These are phyloP conservation scores for Venturiaceae sp. DNA, from an alignment of 2,329 filamentous ascomycete genomes.

Conservation along the genomic window DNA sequence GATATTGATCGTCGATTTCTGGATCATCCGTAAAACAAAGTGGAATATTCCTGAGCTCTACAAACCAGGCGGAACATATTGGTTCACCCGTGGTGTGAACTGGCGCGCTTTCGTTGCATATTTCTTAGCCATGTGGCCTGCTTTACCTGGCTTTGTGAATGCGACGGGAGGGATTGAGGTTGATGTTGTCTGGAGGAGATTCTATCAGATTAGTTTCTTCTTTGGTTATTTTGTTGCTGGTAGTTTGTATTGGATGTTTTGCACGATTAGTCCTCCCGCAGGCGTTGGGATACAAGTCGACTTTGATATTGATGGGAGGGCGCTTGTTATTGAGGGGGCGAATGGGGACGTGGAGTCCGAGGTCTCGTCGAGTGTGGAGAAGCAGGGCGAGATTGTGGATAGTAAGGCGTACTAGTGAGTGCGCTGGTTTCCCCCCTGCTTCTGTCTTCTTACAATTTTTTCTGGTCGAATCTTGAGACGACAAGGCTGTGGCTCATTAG, in stretches of 20 bases:
- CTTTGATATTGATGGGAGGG: conserved; percentile 11
- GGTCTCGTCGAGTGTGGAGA: background rate
- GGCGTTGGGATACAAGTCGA: conserved; percentile 11
- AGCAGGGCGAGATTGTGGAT: background rate
- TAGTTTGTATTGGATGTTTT: conserved; percentile 10
- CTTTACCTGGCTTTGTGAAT: conserved; percentile 10
- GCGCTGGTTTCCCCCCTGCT: no score
- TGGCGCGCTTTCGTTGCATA: conserved; percentile 17
- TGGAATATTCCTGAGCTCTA: conserved; percentile 19
- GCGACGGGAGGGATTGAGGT: conserved; percentile 1
- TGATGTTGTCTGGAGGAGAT: conserved; percentile 8
- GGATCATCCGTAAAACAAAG: conserved; percentile 14
- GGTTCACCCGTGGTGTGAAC: conserved; percentile 16
- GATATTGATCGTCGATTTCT: conserved; percentile 18
- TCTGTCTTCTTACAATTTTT: no score
- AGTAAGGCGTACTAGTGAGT: background rate
- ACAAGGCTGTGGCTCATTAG: no score
- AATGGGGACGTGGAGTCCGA: background rate
- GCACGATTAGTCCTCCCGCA: conserved; percentile 10
- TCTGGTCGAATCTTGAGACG: no score
- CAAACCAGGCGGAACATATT: conserved; percentile 14
- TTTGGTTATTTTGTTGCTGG: conserved; percentile 11
- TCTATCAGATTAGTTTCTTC: conserved; percentile 13
- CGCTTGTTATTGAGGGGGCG: conserved; percentile 17
- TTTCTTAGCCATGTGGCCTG: conserved; percentile 14